Conservation (phyloP, 176 grass and related monocot species). For the Hordeum vulgare region DNA sequence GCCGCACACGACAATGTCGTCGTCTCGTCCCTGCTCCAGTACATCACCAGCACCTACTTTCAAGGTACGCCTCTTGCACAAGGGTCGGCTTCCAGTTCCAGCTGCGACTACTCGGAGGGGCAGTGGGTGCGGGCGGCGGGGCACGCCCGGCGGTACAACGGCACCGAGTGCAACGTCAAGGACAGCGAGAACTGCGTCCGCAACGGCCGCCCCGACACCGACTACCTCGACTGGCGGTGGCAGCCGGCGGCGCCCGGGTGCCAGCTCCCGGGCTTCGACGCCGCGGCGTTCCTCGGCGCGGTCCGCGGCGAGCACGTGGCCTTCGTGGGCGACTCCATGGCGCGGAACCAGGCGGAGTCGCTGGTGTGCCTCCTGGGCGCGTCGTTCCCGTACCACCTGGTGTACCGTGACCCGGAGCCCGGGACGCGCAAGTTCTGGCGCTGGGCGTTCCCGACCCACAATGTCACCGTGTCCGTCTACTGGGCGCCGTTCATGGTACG, state of each 20-base stretch:
- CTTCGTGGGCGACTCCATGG: slow-evolving; percentile 41
- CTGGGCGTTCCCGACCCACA: slow-evolving; percentile 20
- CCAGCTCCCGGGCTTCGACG: slow-evolving; percentile 11
- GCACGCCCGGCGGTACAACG: slow-evolving; percentile 28
- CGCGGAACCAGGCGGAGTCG: slow-evolving; percentile 39
- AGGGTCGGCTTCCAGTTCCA: neutral
- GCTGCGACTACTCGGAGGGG: slow-evolving; percentile 38
- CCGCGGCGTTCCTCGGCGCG: slow-evolving; percentile 14
- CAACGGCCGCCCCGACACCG: slow-evolving; percentile 35
- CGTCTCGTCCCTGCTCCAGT: neutral
- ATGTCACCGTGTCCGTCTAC: slow-evolving; percentile 36
- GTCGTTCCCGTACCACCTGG: slow-evolving; percentile 14
- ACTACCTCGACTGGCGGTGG: slow-evolving; percentile 44
- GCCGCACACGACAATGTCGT: too few species aligned
- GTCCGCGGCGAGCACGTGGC: slow-evolving; percentile 19
- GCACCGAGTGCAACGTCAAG: slow-evolving; percentile 35
- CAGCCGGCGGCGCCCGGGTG: slow-evolving; percentile 10
- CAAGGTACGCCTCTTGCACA: neutral
- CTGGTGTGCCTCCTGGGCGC: slow-evolving; percentile 23
- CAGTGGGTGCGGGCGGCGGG: slow-evolving; percentile 35
- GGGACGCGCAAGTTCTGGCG: slow-evolving; percentile 26
- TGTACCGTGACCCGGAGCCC: slow-evolving; percentile 16
- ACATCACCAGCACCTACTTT: neutral
- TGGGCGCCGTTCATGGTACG: slow-evolving; percentile 42
- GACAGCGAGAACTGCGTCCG: slow-evolving; percentile 30